Percentiles rank a stretch among this genome's conserved stretches.
Conservation (phyloP, 805 yeast genomes). For the Yarrowia sp. region DNA sequence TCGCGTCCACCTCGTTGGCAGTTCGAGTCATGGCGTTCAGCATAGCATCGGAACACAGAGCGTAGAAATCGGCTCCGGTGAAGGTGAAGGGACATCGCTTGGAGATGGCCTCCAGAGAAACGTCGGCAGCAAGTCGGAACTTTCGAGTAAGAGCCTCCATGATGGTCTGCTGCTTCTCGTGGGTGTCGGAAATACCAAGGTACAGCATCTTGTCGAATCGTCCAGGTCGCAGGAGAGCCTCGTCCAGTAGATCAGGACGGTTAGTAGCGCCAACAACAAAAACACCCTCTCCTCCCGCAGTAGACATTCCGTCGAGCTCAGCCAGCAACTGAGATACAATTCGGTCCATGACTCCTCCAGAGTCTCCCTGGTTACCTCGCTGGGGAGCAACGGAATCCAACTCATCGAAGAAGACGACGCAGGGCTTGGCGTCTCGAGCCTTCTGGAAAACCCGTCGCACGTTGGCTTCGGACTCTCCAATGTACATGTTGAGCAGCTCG, state of each 20-base stretch:
- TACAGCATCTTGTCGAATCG: slow-evolving; percentile 94
- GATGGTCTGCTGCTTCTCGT: slow-evolving; percentile 82
- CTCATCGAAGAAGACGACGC: slow-evolving; percentile 96
- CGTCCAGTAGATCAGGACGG: slow-evolving; percentile 92
- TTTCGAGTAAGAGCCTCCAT: slow-evolving; percentile 86
- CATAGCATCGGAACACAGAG: slow-evolving; percentile 93
- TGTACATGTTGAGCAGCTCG: slow-evolving; percentile 92
- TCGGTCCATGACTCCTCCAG: slow-evolving; percentile 99
- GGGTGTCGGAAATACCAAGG: slow-evolving; percentile 87
- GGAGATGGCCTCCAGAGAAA: slow-evolving; percentile 60
- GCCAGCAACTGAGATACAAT: slow-evolving; percentile 94
- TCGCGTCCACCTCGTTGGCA: slow-evolving; percentile 70
- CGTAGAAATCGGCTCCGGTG: slow-evolving; percentile 98
- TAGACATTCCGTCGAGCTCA: slow-evolving; percentile 93
- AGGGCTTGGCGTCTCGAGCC: slow-evolving; percentile 95
- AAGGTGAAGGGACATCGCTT: slow-evolving; percentile 78
- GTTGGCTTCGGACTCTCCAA: slow-evolving; percentile 97
- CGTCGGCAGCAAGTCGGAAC: slow-evolving; percentile 53
- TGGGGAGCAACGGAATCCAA: slow-evolving; percentile 97
- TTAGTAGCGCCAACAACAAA: slow-evolving; percentile 99
- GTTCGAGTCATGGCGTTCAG: slow-evolving; percentile 92
- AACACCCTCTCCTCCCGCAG: slow-evolving; percentile 79
- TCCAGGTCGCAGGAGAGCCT: slow-evolving; percentile 89
- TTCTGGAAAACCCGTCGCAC: slow-evolving; percentile 90
- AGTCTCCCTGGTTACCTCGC: slow-evolving; percentile 97